These are phyloP conservation scores for Saksenaea oblongispora DNA, from an alignment of 371 early-diverging fungal species.

Conservation along the genomic window DNA sequence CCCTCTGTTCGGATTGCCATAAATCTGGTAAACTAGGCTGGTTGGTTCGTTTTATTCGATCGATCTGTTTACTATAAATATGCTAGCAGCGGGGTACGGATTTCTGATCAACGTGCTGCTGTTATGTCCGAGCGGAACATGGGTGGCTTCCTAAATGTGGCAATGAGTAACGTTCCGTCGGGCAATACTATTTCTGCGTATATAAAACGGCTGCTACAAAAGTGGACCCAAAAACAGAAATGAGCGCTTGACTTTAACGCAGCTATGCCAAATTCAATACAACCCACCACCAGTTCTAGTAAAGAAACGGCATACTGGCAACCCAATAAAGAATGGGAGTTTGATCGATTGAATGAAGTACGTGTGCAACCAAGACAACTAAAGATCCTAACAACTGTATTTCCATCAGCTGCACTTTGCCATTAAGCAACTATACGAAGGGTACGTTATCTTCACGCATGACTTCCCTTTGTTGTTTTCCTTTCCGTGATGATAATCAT, in stretches of 20 bases:
- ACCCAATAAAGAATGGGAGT: not conserved
- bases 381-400: not conserved
- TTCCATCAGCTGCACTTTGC: not conserved
- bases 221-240: not conserved
- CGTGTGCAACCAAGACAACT: not conserved
- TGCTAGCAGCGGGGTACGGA: not conserved
- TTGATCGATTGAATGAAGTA: not conserved
- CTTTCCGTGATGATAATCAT: not conserved
- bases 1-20: not conserved
- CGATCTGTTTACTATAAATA: not conserved
- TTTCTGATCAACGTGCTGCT: not conserved
- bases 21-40: not conserved
- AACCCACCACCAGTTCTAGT: not conserved
- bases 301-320: not conserved
- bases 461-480: not conserved
- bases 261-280: not conserved
- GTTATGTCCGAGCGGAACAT: not conserved
- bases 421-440: not conserved
- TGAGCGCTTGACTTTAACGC: not conserved
- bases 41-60: not conserved
- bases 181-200: not conserved
- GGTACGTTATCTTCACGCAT: not conserved
- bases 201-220: not conserved
- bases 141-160: not conserved
- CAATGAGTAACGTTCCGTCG: not conserved